Evolutionary conservation across 75 land plant species (phyloP).

Genomic region (Cunninghamia lanceolata): DNA sequence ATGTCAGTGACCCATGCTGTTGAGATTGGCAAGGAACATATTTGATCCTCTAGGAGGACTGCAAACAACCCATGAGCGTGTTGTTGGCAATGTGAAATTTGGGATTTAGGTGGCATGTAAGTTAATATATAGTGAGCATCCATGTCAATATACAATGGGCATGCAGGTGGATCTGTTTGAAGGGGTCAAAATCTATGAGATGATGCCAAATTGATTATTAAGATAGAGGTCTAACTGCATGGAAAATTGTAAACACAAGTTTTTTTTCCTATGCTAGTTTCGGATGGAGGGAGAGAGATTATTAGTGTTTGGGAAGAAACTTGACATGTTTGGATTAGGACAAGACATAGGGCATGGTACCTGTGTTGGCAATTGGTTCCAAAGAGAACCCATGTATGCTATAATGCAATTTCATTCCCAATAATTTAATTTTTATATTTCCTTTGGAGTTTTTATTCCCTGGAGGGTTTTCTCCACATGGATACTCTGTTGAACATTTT

Average conservation of each 20-base stretch:
- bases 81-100: neutral
- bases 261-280: too few species aligned
- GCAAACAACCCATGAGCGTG: too few species aligned
- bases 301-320: neutral
- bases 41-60: too few species aligned
- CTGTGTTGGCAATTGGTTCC: neutral
- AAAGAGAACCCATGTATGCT: neutral
- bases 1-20: too few species aligned
- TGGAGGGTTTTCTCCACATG: neutral
- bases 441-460: neutral
- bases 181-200: neutral
- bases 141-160: neutral
- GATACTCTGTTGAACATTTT: neutral
- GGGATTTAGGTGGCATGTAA: neutral
- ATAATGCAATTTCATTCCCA: neutral
- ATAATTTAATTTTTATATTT: neutral
- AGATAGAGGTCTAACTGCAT: neutral
- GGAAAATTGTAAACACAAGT: neutral
- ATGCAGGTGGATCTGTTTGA: neutral
- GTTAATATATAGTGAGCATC: neutral
- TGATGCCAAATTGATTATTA: neutral
- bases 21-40: too few species aligned
- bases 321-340: neutral
- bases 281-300: too few species aligned
- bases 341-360: neutral